Evolutionary conservation across 83 land plant genomes (phyloP), one percentile per base, ranked within the genome.

Genomic region (Larix sibirica): DNA sequence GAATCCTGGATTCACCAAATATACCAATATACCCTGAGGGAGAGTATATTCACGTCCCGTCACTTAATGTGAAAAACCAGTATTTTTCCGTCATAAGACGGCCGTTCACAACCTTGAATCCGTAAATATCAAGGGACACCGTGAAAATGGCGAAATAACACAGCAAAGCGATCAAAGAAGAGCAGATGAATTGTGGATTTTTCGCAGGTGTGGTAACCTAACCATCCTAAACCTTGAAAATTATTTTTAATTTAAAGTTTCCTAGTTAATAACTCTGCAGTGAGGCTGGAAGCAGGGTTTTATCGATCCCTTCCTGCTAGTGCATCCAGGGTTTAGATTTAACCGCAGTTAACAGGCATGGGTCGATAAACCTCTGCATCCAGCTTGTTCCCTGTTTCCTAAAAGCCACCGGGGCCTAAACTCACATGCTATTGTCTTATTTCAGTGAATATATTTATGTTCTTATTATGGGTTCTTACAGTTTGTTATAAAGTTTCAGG

Each of bases 291-390:
- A 20, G 73, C 73, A 68, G 73, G 36, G 73, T 68, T 68, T 68
- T 68, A 68, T 68, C 73, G 31, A 68, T 68, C 73, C 42, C 42
- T 68, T 68, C 73, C 73, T 68, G 73, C 36, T 68, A 68, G 40
- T 33, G 73, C 73, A 33, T 68, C 36, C 31, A 68, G 73, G 8
- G 71, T 68, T 68, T 18, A 14, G 40, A 33, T 68, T 17, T 68
- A 16, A 14, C 40, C 36, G 73, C 73, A 33, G 73, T 33, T 68
- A 68, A 31, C 73, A 68, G 73, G 73, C 73, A 68, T 68, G 73
- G 73, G 73, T 68, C 36, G 73, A 68, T 68, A 68, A 68, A 68
- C 73, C 73, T 68, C 73, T 68, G 73, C 73, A 68, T 68, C 73
- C 73, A 18, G 31, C 36, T 16, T 33, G 40, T 31, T 68, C 42